phyloP scores from a whole-genome alignment of 306 rosid species.

The Alnus glutinosa region DNA sequence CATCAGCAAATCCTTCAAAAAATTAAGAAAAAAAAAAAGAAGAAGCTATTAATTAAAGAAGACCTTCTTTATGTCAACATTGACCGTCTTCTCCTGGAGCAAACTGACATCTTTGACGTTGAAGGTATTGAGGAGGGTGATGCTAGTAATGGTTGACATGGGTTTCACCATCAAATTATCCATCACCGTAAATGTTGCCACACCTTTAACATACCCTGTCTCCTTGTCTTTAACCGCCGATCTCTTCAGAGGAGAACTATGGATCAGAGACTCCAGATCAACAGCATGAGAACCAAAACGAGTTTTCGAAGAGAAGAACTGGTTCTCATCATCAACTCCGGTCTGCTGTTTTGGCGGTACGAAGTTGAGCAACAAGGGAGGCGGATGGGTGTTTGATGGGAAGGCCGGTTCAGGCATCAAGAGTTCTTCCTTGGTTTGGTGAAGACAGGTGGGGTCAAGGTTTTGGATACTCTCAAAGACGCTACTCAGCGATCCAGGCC shows the following conservation, averaged over 20 bases:
- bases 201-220: not conserved
- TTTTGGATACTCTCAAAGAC: constrained; percentile 5
- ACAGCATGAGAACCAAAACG: too few species aligned
- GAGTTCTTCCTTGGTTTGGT: not conserved
- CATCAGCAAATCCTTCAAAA: not conserved
- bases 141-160: not conserved
- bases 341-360: not conserved
- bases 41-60: too few species aligned
- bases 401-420: constrained; percentile 3
- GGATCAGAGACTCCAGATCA: too few species aligned
- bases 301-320: too few species aligned
- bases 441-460: not conserved
- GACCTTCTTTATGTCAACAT: not conserved
- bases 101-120: not conserved
- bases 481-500: not conserved
- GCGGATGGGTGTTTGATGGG: not conserved
- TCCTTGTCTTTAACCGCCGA: not conserved
- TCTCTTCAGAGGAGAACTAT: too few species aligned
- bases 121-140: not conserved
- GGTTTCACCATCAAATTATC: constrained; percentile 2
- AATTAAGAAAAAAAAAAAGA: not conserved
- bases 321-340: too few species aligned
- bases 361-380: not conserved
- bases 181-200: not conserved
- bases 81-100: not conserved